Conservation (phyloP, 352 stramenopile genomes). For the Pythium rishiriense region DNA sequence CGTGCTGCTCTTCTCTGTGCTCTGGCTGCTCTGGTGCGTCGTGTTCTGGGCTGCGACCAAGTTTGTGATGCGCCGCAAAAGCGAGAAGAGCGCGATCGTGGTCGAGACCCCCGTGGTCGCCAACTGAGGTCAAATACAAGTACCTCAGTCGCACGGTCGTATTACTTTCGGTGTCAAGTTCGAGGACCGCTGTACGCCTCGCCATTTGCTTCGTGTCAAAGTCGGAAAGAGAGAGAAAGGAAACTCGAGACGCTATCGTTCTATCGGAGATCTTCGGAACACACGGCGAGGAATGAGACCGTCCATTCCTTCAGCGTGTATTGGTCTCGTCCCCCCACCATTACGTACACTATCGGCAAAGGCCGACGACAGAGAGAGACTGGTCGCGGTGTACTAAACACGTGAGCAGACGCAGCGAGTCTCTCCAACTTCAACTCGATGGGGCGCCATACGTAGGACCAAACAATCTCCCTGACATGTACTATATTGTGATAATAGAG, state of each 20-base stretch:
- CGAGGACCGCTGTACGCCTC: too few relatives aligned
- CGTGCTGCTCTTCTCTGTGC: conserved; percentile 68
- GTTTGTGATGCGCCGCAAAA: conserved; percentile 30
- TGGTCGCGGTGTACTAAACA: not conserved
- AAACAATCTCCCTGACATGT: not conserved
- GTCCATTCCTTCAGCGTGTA: too few relatives aligned
- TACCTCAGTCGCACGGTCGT: not conserved
- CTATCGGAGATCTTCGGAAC: too few relatives aligned
- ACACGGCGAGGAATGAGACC: too few relatives aligned
- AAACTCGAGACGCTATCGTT: too few relatives aligned
- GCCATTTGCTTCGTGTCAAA: too few relatives aligned
- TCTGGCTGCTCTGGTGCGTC: conserved; percentile 72
- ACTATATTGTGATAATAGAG: too few relatives aligned
- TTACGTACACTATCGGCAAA: too few relatives aligned
- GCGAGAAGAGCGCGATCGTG: not conserved
- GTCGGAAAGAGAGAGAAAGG: too few relatives aligned
- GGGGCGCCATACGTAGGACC: not conserved
- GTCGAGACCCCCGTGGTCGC: conserved; percentile 4
- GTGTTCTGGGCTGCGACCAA: conserved; percentile 52
- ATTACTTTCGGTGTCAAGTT: too few relatives aligned
- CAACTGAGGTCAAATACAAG: not conserved
- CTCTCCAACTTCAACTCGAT: not conserved
- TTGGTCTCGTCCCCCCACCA: too few relatives aligned
- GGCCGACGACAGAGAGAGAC: too few relatives aligned
- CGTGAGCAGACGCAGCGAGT: not conserved